A percentile compares a stretch with the other conserved stretches of the same genome.
These are phyloP conservation scores for Penicillium paneum DNA, from an alignment of 2,329 filamentous ascomycete species.

Conservation along the genomic window DNA sequence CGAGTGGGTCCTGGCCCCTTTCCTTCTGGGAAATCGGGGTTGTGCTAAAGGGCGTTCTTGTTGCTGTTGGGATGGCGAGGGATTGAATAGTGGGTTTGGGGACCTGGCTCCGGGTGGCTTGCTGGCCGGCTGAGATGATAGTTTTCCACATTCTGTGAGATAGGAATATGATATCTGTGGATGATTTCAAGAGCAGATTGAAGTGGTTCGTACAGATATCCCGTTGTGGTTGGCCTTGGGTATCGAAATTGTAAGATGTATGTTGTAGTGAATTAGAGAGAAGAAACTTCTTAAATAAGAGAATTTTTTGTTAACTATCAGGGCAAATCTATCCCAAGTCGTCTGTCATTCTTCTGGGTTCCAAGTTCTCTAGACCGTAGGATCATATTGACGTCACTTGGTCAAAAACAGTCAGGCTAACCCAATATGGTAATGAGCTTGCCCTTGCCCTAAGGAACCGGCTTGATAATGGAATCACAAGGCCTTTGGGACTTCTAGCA, in stretches of 20 bases:
- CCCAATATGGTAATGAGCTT: slow-evolving; percentile 18
- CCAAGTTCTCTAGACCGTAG: slow-evolving; percentile 11
- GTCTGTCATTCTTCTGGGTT: neutral
- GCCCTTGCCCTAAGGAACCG: slow-evolving; percentile 9
- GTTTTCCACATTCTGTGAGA: slow-evolving; percentile 20
- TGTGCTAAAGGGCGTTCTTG: slow-evolving; percentile 8
- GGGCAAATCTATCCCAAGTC: neutral
- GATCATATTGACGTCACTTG: slow-evolving; percentile 31
- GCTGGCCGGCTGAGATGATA: slow-evolving; percentile 17
- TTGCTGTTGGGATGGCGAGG: slow-evolving; percentile 1
- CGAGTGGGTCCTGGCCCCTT: slow-evolving; percentile 19
- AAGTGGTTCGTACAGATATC: neutral
- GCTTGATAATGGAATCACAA: neutral
- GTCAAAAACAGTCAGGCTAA: slow-evolving; percentile 7
- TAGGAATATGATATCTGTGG: neutral
- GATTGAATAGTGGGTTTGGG: neutral
- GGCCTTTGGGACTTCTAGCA: neutral
- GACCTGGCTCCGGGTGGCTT: slow-evolving; percentile 7
- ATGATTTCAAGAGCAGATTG: neutral
- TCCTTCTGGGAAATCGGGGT: slow-evolving; percentile 11
- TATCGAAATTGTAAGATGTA: neutral
- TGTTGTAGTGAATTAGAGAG: neutral
- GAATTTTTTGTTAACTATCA: neutral
- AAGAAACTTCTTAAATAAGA: neutral
- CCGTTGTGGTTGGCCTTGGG: neutral